Evolutionary conservation across 1,139 yeast species (phyloP).

Genomic region (Taphrina pruni): DNA sequence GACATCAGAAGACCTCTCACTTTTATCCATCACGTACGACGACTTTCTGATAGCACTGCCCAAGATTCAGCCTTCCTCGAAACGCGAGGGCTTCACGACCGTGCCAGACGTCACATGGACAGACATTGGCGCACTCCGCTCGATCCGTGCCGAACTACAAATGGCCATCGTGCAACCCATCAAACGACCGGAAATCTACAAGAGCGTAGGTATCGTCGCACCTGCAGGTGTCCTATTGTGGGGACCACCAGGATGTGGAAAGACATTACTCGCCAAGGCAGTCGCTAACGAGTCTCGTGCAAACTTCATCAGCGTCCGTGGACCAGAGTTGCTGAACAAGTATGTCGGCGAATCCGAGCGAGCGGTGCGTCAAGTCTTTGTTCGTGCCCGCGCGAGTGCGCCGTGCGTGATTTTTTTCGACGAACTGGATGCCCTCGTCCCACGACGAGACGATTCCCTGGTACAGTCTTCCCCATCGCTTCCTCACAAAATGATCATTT

Average conservation of each 20-base stretch:
- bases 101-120: slow-evolving; percentile 98
- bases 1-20: slow-evolving; percentile 72
- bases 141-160: slow-evolving; percentile 84
- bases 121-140: slow-evolving; percentile 85
- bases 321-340: slow-evolving; percentile 91
- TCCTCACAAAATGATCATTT: neutral
- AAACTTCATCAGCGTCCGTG: slow-evolving; percentile 90
- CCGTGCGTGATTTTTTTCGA: slow-evolving; percentile 97
- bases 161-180: slow-evolving; percentile 98
- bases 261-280: slow-evolving; percentile 91
- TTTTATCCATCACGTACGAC: slow-evolving; percentile 72
- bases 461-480: slow-evolving; percentile 7
- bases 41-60: slow-evolving; percentile 89
- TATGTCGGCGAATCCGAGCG: slow-evolving; percentile 96
- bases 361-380: slow-evolving; percentile 92
- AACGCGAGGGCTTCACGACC: slow-evolving; percentile 98
- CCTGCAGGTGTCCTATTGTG: slow-evolving; percentile 97
- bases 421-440: slow-evolving; percentile 94
- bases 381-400: slow-evolving; percentile 89
- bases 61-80: slow-evolving; percentile 94
- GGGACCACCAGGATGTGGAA: slow-evolving; percentile 99
- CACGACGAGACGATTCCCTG: slow-evolving; percentile 83
- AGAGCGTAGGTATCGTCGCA: slow-evolving; percentile 90
- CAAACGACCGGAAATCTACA: slow-evolving; percentile 85
- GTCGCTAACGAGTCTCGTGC: slow-evolving; percentile 97